Evolutionary conservation across 129 eudicot species (phyloP).

Genomic region (Mikania micrantha): DNA sequence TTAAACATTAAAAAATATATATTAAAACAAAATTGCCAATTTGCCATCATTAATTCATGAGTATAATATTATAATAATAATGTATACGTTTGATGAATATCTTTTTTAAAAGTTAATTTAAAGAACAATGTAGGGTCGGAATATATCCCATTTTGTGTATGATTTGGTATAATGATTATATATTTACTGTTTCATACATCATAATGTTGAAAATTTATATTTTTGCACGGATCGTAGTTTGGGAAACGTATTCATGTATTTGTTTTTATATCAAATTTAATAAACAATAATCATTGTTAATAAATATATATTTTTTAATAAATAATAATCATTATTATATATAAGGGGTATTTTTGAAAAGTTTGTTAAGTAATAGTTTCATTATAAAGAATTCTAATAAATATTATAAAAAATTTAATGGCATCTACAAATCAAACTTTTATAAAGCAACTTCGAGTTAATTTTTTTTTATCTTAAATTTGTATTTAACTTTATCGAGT

Average conservation of each 20-base stretch:
- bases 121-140: neutral
- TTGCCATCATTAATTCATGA: neutral
- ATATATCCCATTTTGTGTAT: neutral
- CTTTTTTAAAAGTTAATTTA: neutral
- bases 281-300: no score
- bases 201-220: neutral
- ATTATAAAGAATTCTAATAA: no score
- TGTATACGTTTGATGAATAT: neutral
- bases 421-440: no score
- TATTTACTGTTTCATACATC: slow-evolving; percentile 1
- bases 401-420: no score
- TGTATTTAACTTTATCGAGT: no score
- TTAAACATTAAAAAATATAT: neutral
- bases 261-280: no score
- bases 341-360: neutral
- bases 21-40: slow-evolving; percentile 3
- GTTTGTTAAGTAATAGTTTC: neutral
- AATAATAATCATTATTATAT: neutral
- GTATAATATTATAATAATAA: neutral
- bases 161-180: neutral
- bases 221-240: neutral
- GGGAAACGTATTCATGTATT: no score
- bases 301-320: neutral
- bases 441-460: no score
- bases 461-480: no score